Conservation (phyloP, 1,284 basidiomycete genomes). For the Termitomyces sp. region DNA sequence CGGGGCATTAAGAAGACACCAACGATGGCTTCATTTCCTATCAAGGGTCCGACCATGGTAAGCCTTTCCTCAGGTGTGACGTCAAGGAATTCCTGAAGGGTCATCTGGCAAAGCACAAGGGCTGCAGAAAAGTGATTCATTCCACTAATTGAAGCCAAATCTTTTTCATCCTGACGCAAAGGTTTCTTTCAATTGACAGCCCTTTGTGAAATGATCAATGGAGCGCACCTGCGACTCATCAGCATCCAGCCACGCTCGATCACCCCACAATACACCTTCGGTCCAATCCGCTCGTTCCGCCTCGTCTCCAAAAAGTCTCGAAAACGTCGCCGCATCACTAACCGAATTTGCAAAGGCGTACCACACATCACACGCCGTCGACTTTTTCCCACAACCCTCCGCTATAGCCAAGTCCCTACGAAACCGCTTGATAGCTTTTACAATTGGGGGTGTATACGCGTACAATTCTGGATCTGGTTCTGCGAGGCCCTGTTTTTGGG, state of each 20-base stretch:
- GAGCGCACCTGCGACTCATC: constrained; percentile 48
- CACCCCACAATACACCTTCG: constrained; percentile 48
- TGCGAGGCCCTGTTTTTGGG: background rate
- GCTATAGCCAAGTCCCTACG: constrained; percentile 54
- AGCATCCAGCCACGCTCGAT: constrained; percentile 52
- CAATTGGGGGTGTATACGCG: constrained; percentile 56
- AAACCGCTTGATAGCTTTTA: constrained; percentile 62
- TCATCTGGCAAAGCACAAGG: constrained; percentile 52
- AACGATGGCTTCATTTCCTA: constrained; percentile 54
- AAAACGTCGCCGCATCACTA: constrained; percentile 47
- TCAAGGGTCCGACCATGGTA: constrained; percentile 37
- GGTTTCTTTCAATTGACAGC: background rate
- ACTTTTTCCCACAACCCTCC: constrained; percentile 49
- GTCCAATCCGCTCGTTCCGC: constrained; percentile 40
- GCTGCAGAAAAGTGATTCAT: constrained; percentile 67
- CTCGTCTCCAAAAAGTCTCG: constrained; percentile 52
- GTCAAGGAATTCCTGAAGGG: constrained; percentile 50
- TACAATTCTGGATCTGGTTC: constrained; percentile 22
- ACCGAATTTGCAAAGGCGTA: constrained; percentile 60
- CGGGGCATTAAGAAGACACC: constrained; percentile 20
- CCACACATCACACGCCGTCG: constrained; percentile 33
- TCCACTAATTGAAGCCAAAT: constrained; percentile 27
- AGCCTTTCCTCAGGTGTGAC: constrained; percentile 43
- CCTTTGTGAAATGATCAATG: background rate
- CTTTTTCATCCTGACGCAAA: constrained; percentile 46